Percentiles rank a stretch among this genome's conserved stretches.
phyloP scores from a whole-genome alignment of 768 basidiomycete genomes.

The Leucogyrophana mollusca region DNA sequence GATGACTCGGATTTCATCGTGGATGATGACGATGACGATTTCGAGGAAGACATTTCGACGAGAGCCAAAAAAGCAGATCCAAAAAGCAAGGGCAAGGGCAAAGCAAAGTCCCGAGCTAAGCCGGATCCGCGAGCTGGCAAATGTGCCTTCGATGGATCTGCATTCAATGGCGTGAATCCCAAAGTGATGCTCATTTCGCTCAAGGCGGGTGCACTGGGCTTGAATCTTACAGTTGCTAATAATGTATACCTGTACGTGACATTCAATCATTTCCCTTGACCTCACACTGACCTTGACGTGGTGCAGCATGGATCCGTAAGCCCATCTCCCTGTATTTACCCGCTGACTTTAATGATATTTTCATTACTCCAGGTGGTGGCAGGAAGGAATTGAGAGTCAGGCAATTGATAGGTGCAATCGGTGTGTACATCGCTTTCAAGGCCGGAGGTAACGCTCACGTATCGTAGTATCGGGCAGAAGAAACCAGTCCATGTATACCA shows the following conservation, averaged over 20 bases:
- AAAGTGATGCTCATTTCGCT: constrained; percentile 85
- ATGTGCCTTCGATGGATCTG: constrained; percentile 16
- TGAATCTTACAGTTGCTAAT: constrained; percentile 88
- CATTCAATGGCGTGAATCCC: constrained; percentile 48
- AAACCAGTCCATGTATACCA: constrained; percentile 87
- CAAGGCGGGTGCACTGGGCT: constrained; percentile 82
- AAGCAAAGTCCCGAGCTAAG: constrained; percentile 37
- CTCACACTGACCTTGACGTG: constrained; percentile 9
- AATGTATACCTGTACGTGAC: constrained; percentile 73
- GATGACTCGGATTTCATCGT: constrained; percentile 37
- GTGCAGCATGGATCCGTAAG: constrained; percentile 80
- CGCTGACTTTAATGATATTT: not conserved
- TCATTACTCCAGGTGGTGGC: constrained; percentile 66
- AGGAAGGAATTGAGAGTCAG: constrained; percentile 85
- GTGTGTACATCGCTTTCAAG: constrained; percentile 24
- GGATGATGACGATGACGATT: constrained; percentile 29
- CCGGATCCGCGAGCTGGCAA: constrained; percentile 11
- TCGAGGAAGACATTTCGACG: constrained; percentile 27
- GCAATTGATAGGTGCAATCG: constrained; percentile 81
- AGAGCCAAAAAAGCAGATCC: constrained; percentile 27
- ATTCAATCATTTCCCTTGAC: not conserved
- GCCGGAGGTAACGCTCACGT: constrained; percentile 7
- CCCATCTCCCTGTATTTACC: constrained; percentile 16
- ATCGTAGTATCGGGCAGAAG: constrained; percentile 68
- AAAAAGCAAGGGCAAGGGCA: constrained; percentile 38